Percentiles rank a stretch among this genome's conserved stretches.
Evolutionary conservation across 2,329 filamentous ascomycete species (phyloP).

Genomic region (Colletotrichum navitas): DNA sequence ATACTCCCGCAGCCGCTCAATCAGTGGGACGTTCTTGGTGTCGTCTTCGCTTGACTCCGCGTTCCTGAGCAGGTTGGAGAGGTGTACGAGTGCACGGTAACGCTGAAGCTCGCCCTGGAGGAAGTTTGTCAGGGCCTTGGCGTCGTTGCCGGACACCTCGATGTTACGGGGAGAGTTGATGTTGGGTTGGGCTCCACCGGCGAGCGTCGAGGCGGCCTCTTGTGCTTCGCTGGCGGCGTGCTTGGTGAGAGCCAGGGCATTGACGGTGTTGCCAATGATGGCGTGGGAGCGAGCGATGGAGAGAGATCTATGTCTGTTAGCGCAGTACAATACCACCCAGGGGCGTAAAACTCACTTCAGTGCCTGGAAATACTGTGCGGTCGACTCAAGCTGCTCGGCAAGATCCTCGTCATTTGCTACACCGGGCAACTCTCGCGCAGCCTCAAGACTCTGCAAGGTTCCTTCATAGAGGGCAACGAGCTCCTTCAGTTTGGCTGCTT

Average conservation of each 20-base stretch:
- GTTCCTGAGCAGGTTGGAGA: constrained; percentile 73
- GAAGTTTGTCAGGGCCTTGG: constrained; percentile 69
- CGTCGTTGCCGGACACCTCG: constrained; percentile 71
- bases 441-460: constrained; percentile 89
- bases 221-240: constrained; percentile 75
- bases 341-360: constrained; percentile 73
- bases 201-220: constrained; percentile 62
- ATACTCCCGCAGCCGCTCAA: constrained; percentile 83
- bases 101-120: constrained; percentile 81
- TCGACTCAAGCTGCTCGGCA: constrained; percentile 81
- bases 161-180: constrained; percentile 72
- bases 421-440: constrained; percentile 89
- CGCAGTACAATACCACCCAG: constrained; percentile 12
- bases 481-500: constrained; percentile 85
- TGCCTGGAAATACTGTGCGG: constrained; percentile 86
- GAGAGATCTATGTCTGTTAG: constrained; percentile 71
- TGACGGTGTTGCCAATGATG: constrained; percentile 77
- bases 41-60: constrained; percentile 57
- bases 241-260: constrained; percentile 87
- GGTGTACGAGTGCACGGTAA: constrained; percentile 86
- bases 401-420: constrained; percentile 87
- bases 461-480: constrained; percentile 92
- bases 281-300: constrained; percentile 88
- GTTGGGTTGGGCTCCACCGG: constrained; percentile 42
- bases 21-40: constrained; percentile 68